These are phyloP conservation scores for Boletus huronensis DNA, from an alignment of 768 basidiomycete species.

Conservation along the genomic window DNA sequence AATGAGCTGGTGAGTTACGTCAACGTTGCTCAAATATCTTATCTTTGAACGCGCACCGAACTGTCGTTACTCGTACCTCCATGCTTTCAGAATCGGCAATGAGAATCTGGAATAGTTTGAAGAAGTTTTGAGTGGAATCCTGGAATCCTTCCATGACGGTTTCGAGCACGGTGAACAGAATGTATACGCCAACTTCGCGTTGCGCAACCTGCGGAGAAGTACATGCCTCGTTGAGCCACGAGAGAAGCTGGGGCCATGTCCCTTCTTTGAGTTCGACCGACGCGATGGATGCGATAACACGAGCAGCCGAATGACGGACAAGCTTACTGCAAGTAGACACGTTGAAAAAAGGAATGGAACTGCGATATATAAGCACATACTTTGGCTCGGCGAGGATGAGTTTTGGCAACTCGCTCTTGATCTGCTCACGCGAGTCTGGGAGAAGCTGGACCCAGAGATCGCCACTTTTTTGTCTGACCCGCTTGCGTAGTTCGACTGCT, in stretches of 20 bases:
- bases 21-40: neutral
- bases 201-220: conserved; percentile 63
- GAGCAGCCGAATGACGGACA: conserved; percentile 89
- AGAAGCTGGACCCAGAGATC: conserved; percentile 76
- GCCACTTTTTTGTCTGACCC: conserved; percentile 75
- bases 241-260: conserved; percentile 84
- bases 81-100: conserved; percentile 81
- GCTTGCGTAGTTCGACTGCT: conserved; percentile 95
- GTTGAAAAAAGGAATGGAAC: neutral
- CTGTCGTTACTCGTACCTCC: conserved; percentile 87
- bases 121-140: conserved; percentile 66
- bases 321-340: conserved; percentile 55
- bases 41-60: conserved; percentile 47
- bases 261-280: conserved; percentile 76
- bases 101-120: conserved; percentile 72
- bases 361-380: conserved; percentile 41
- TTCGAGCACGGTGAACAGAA: conserved; percentile 88
- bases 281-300: conserved; percentile 91
- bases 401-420: conserved; percentile 81
- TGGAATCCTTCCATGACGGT: conserved; percentile 88
- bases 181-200: conserved; percentile 89
- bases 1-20: conserved; percentile 52
- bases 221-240: conserved; percentile 80
- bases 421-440: conserved; percentile 66
- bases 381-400: conserved; percentile 73